Conservation (phyloP, 2,329 filamentous ascomycete genomes). For the Sphaerulina musiva region DNA sequence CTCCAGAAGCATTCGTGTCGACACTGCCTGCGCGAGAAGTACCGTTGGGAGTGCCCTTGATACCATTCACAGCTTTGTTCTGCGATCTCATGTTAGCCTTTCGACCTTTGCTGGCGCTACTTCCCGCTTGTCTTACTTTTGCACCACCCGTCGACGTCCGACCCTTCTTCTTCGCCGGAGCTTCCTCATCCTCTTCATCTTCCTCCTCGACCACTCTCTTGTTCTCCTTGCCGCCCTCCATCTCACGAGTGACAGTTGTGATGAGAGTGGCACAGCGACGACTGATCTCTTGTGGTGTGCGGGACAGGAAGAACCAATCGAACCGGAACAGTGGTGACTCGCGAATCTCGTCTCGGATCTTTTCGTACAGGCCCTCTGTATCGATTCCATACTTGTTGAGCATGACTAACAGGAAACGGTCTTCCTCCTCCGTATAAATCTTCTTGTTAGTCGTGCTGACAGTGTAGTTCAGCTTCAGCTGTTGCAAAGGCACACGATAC, state of each 20-base stretch:
- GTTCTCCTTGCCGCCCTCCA: conserved; percentile 59
- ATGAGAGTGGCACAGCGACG: conserved; percentile 89
- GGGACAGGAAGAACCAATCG: conserved; percentile 97
- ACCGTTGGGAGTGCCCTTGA: conserved; percentile 72
- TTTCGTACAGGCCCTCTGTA: conserved; percentile 81
- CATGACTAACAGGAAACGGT: conserved; percentile 88
- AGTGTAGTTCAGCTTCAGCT: conserved; percentile 97
- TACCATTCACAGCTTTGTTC: conserved; percentile 89
- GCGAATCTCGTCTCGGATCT: conserved; percentile 93
- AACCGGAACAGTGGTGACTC: conserved; percentile 94
- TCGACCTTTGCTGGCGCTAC: background rate
- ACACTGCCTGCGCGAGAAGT: conserved; percentile 86
- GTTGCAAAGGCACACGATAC: conserved; percentile 94
- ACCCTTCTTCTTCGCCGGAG: conserved; percentile 86
- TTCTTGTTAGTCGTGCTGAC: conserved; percentile 99
- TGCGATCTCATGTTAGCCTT: conserved; percentile 36
- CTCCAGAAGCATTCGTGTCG: conserved; percentile 61
- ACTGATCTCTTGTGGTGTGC: conserved; percentile 86
- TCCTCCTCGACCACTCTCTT: conserved; percentile 76
- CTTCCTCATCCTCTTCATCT: conserved; percentile 70
- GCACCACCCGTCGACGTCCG: conserved; percentile 59
- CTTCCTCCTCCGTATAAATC: conserved; percentile 97
- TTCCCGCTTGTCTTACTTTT: conserved; percentile 57
- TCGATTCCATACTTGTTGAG: conserved; percentile 90
- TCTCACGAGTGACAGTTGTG: conserved; percentile 90